A percentile compares a stretch with the other conserved stretches of the same genome.
Conservation (phyloP, 2,329 filamentous ascomycete species). For the Periconia sp. region DNA sequence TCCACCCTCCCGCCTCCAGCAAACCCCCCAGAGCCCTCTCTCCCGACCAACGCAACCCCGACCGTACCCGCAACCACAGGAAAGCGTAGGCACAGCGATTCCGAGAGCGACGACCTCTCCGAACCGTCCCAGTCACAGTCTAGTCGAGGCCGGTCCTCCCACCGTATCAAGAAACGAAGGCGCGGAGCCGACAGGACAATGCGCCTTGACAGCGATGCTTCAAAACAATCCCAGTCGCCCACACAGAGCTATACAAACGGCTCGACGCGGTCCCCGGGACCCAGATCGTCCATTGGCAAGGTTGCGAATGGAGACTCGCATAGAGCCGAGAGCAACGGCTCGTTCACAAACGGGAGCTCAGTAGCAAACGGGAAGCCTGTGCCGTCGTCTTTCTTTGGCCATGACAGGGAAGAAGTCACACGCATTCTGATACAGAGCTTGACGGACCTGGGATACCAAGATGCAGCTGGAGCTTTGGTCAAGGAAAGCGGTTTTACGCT, state of each 20-base stretch:
- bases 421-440: slow-evolving; percentile 90
- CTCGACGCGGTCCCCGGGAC: slow-evolving; percentile 43
- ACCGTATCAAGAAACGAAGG: slow-evolving; percentile 50
- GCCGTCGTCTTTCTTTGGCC: slow-evolving; percentile 72
- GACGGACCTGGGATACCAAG: slow-evolving; percentile 83
- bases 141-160: slow-evolving; percentile 38
- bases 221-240: slow-evolving; percentile 45
- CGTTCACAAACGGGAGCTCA: slow-evolving; percentile 49
- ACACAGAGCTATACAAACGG: slow-evolving; percentile 47
- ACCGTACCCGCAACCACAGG: slow-evolving; percentile 9
- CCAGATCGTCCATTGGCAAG: slow-evolving; percentile 41
- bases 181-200: slow-evolving; percentile 49
- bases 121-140: slow-evolving; percentile 22
- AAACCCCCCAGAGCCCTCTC: slow-evolving; percentile 19
- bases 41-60: slow-evolving; percentile 17
- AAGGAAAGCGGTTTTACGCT: slow-evolving; percentile 86
- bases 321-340: slow-evolving; percentile 52
- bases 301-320: slow-evolving; percentile 49
- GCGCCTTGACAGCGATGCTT: slow-evolving; percentile 51
- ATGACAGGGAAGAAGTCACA: slow-evolving; percentile 91
- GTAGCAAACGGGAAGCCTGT: slow-evolving; percentile 36
- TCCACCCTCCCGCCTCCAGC: slow-evolving; percentile 24
- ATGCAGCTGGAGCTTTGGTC: slow-evolving; percentile 75
- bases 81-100: slow-evolving; percentile 44
- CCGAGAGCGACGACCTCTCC: slow-evolving; percentile 32